These are phyloP conservation scores for sorghum (Sorghum bicolor) DNA, from an alignment of 176 grass and related monocot species.

Conservation along the genomic window Sorghum_bicolor_NCBIv3 NC_012872.2:10191001-10191500, in stretches of 20 bases:
- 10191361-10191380: neutral
- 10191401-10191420: neutral
- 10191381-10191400: neutral
- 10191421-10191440: neutral
- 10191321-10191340: constrained; percentile 88
- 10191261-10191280: constrained; percentile 93
- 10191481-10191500: neutral
- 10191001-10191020: constrained; percentile 55
- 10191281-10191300: constrained; percentile 94
- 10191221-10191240: constrained; percentile 96
- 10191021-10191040: constrained; percentile 17
- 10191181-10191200: constrained; percentile 65
- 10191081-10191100: constrained; percentile 48
- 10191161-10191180: constrained; percentile 51
- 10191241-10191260: constrained; percentile 88
- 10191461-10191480: neutral
- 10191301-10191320: constrained; percentile 84
- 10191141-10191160: constrained; percentile 69
- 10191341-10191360: neutral
- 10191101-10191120: constrained; percentile 35
- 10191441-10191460: neutral
- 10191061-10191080: constrained; percentile 49
- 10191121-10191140: constrained; percentile 12
- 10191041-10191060: constrained; percentile 6
- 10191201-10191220: constrained; percentile 97